Evolutionary conservation across 2,329 filamentous ascomycete species (phyloP), one percentile per base, ranked within the genome.

Genomic region (Claviceps africana): DNA sequence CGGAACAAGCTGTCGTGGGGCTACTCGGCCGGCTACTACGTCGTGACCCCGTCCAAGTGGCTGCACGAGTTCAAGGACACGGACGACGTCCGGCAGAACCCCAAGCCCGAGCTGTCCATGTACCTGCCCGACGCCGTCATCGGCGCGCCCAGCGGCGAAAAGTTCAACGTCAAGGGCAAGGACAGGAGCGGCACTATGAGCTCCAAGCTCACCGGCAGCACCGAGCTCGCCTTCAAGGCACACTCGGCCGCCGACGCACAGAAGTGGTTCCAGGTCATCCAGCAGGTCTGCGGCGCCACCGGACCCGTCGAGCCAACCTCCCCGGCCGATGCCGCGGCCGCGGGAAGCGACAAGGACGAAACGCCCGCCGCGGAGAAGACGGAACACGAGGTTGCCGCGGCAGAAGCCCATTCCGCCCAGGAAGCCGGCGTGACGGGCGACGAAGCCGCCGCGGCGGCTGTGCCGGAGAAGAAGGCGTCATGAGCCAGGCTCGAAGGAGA

Each of bases 51-150:
- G 0, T 79, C 86, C 53, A 88, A 87, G 62, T 98, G 85, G 70
- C 72, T 98, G 54, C 93, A 98, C 71, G 90, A 96, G 68, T 98
- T 95, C 76, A 95, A 95, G 71, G 89, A 94, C 62, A 85, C 87
- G 64, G 91, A 97, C 62, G 78, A 82, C 62, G 59, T 76, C 50
- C 75, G 76, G 47, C 70, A 80, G 61, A 88, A 95, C 56, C 88
- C 88, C 10, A 76, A 78, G 53, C 91, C 93, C 0, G 91, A 98
- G 65, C 74, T 93, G 42, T 93, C 86, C 15, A 81, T 98, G 58
- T 97, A 91, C 68, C 81, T 98, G 1, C 90, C 93, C 11, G 93
- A 98, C 60, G 94, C 91, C 60, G 69, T 83, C 46, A 79, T 97
- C 53, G 88, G 89, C 53, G 63, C 70, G 0, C 78, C 79, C 13